Evolutionary conservation across 176 grass and related monocot genomes (phyloP), one percentile per base, ranked within the genome.

Genomic region (Bothriochloa decipiens): DNA sequence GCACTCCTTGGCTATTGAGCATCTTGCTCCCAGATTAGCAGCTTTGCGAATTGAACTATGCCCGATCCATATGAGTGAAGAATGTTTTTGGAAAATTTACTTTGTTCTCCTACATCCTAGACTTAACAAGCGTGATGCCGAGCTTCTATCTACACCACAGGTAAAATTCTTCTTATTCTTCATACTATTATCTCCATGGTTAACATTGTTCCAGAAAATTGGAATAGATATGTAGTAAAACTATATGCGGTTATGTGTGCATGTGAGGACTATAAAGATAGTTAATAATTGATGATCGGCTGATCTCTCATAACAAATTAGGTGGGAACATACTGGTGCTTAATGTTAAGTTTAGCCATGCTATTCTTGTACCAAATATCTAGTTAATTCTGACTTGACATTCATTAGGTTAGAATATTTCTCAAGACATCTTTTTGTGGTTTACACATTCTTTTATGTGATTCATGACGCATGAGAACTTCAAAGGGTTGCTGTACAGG

Each of bases 31-130:
- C 49, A 89, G 89, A 92, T 87, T 99, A 73, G 90, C 91, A 69
- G 93, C 93, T 78, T 77, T 99, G 68, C 85, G 93, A 53, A 96
- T 99, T 78, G 96, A 96, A 85, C 86, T 94, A 13, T 99, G 96
- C 74, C 96, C 96, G 65, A 89, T 83, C 36, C 91, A 94, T 85
- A 92, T 99, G 89, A 92, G 89, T 12, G 61, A 96, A 92, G 91
- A 89, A 55, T 90, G 87, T 78, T 96, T 96, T 94, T 96, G 96
- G 96, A 99, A 99, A 88, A 93, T 93, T 73, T 99, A 99, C 87
- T 99, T 99, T 83, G 93, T 99, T 73, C 92, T 99, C 70, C 85
- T 95, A 85, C 96, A 99, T 87, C 93, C 93, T 29, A 99, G 96
- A 92, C 86, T 99, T 10, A 91, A 60, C 75, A 95, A 95, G 87